phyloP scores from a whole-genome alignment of 208 protist species.

The Wallacemonas sp. region DNA sequence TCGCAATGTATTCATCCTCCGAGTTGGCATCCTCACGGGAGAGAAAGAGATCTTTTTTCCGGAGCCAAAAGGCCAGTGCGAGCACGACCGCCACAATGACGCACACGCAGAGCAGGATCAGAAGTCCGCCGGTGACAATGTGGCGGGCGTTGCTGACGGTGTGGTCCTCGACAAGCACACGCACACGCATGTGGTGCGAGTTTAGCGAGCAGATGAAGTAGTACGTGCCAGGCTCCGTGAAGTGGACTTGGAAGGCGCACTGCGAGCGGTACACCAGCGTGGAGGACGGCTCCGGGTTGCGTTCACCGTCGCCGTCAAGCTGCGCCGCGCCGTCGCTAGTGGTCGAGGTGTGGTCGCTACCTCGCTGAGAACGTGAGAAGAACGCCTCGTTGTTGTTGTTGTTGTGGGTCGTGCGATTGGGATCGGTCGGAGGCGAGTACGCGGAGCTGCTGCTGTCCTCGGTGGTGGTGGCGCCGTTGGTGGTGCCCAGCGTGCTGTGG shows the following conservation, averaged over 20 bases:
- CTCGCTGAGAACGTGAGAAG: neutral
- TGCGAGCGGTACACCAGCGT: neutral
- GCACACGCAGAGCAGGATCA: constrained; percentile 1
- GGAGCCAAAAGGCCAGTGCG: constrained; percentile 34
- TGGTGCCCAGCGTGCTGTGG: constrained; percentile 10
- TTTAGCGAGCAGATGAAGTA: constrained; percentile 35
- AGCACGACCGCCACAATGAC: constrained; percentile 30
- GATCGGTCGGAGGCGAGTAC: no score
- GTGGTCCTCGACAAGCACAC: constrained; percentile 29
- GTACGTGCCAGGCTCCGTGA: constrained; percentile 31
- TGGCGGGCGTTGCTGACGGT: constrained; percentile 13
- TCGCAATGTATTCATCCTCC: constrained; percentile 31
- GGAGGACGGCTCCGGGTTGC: neutral
- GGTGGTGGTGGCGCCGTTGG: no score
- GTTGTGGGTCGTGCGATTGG: no score
- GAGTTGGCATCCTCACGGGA: constrained; percentile 18
- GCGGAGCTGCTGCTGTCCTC: no score
- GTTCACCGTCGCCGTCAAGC: neutral
- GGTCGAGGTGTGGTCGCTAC: no score
- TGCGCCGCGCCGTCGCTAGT: neutral
- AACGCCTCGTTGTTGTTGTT: neutral
- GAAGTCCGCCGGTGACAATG: constrained; percentile 15
- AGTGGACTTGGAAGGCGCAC: constrained; percentile 22
- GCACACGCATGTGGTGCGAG: constrained; percentile 25
- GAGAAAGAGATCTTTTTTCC: constrained; percentile 29